Evolutionary conservation across 2,329 filamentous ascomycete species (phyloP), one percentile per base, ranked within the genome.

Genomic region (Ophiobolus disseminans): DNA sequence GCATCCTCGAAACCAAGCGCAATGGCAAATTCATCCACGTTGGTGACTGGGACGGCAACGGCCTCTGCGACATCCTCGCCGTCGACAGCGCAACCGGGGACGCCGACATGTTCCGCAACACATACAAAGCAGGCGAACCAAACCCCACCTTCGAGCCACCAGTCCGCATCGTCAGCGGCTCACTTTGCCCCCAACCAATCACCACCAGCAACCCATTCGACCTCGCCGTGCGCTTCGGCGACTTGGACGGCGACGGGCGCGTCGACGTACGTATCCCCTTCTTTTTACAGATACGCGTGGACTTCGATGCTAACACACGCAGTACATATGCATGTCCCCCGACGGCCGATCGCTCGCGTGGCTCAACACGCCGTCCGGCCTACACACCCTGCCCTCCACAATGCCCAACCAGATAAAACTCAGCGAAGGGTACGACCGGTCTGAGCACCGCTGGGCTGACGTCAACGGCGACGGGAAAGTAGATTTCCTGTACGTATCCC

Each of bases 41-140:
- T 5, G 62, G 56, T 2, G 73, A 76, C 49, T 75, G 69, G 68
- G 64, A 76, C 38, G 69, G 65, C 9, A 73, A 75, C 50, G 73
- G 73, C 0, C 41, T 53, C 2, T 69, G 64, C 39, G 73, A 76
- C 34, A 65, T 74, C 32, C 54, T 74, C 23, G 63, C 48, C 41
- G 60, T 70, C 1, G 53, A 73, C 17, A 62, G 56, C 1, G 48
- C 69, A 7, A 62, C 48, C 11, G 63, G 63, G 17, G 51, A 46
- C 11, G 48, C 69, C 4, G 37, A 62, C n/a, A 55, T 67, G 26
- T 71, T 48, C 46, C 38, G 57, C 25, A 73, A 68, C 50, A 54
- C 51, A 13, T 40, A 40, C 37, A 40, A 40, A 16, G 3, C 28
- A 20, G 37, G 37, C 21, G 23, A 31, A n/a, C 5, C 37, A 5